Base-by-base conservation (phyloP, 1,139 yeast species). In the Suhomyces yuchorum region DNA sequence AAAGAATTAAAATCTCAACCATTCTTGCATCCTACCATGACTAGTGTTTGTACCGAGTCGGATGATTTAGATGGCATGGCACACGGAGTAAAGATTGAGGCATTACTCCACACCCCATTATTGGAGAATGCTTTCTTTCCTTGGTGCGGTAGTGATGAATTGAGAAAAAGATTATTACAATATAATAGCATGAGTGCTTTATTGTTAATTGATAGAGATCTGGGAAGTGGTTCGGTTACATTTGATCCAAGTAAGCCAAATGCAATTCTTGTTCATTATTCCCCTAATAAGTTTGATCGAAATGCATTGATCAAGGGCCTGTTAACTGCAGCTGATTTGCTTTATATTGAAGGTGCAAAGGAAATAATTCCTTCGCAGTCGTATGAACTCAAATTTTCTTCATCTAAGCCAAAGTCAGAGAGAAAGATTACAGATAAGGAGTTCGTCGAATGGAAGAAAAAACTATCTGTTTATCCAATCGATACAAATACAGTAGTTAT, bases 41-140 rank as follows among this genome's bases (percentile, higher is more conserved):
- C 85, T 0, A 57, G 81, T 0, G 82, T 80, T 1, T 71, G 80
- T 58, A 69, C 74, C 14, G 73, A 78, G 57, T 72, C 66, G 24
- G 82, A 73, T 47, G 81, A 81, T 54, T 55, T 79, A 33, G 85
- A 81, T 58, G 85, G 85, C 2, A 66, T 73, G 51, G 80, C 73
- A 2, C 84, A 81, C 57, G 87, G 87, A 2, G 79, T 83, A 11
- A 77, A 75, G 60, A 70, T 81, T 47, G 86, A 81, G 61, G 68
- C 84, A 2, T 54, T 79, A 18, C 66, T 77, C 37, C 82, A 79
- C 55, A 64, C 73, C 11, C 86, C 85, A 2, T 61, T 61, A 42
- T 51, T 78, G 20, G 71, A 73, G 47, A 51, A 67, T 17, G 62
- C 63, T 19, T 73, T 73, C 51, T 42, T 69, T 9, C 84, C 84